Conservation (phyloP, 2,329 filamentous ascomycete genomes). For the Curvularia verruculosa region DNA sequence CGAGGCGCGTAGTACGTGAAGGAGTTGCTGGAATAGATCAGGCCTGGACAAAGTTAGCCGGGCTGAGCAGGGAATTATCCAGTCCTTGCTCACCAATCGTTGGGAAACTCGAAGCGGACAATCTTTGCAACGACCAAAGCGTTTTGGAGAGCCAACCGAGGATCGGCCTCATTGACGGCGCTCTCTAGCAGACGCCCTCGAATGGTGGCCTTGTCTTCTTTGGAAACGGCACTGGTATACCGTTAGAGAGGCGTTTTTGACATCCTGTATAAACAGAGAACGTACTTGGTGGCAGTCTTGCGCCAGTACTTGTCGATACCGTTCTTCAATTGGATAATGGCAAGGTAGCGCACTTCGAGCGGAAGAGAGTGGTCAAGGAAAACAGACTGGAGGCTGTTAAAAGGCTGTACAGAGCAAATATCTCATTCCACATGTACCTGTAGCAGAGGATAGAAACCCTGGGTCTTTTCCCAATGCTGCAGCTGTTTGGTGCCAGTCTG, state of each 20-base stretch:
- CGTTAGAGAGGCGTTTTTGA: conserved; percentile 13
- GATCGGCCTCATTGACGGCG: conserved; percentile 76
- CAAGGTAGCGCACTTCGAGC: conserved; percentile 80
- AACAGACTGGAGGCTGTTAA: conserved; percentile 62
- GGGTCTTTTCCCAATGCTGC: conserved; percentile 56
- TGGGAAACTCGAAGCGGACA: conserved; percentile 84
- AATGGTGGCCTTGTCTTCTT: conserved; percentile 77
- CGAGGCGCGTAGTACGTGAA: conserved; percentile 65
- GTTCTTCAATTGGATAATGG: conserved; percentile 94
- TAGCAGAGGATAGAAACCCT: conserved; percentile 57
- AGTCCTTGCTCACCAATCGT: conserved; percentile 69
- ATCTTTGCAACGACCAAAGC: conserved; percentile 88
- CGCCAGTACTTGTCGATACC: conserved; percentile 96
- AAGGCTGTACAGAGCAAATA: not conserved
- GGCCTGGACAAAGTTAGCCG: conserved; percentile 40
- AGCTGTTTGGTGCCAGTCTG: conserved; percentile 61
- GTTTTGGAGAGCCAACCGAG: conserved; percentile 81
- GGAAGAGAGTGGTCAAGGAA: conserved; percentile 82
- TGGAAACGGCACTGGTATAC: conserved; percentile 60
- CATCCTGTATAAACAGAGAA: not conserved
- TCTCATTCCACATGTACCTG: conserved; percentile 38
- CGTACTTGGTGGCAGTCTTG: conserved; percentile 71
- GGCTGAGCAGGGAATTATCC: not conserved
- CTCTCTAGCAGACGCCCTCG: conserved; percentile 76
- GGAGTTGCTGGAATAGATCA: conserved; percentile 49